Base-by-base conservation (phyloP, 1,284 basidiomycete species). In the Ganoderma meredithae region DNA sequence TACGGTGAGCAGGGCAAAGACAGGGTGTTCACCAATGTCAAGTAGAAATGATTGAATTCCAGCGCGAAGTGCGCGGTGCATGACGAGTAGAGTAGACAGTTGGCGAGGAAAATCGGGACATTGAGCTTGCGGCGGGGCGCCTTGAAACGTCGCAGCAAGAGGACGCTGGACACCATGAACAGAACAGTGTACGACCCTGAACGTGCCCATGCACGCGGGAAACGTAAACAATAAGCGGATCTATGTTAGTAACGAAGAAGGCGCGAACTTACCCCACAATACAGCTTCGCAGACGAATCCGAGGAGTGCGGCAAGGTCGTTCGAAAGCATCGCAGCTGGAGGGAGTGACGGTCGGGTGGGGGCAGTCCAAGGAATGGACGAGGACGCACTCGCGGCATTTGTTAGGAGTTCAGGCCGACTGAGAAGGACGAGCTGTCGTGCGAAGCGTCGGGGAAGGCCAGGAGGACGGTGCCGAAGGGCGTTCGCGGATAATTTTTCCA, bases 51-150 rank as follows among this genome's bases (percentile, higher is more conserved):
- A 60, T 77, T 77, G 69, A 82, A 82, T 65, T 83, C 78, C 60
- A 82, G 74, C 0, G 74, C 76, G 69, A 78, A 83, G 66, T 83
- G 81, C 7, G 72, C 63, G 0, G 81, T 81, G 40, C 80, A 82
- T 15, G 75, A 76, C 3, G 74, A 47, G 63, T 83, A 82, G 43
- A 82, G 76, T 1, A 63, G 17, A 31, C 47, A 55, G 40, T 67
- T 67, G 2, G 62, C 66, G 62, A 64, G n/a, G 41, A 67, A 64
- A 12, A 67, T 64, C 27, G 66, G 62, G 31, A 55, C 27, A 31
- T 67, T 67, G 39, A 67, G 56, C 12, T 59, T 36, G 47, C 62
- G 49, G 25, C 49, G 66, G 19, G 62, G 49, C 15, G 65, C 55
- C 39, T 41, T 61, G 52, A 53, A 52, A 6, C 66, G 44, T 15